Evolutionary conservation across 306 rosid species (phyloP).

Genomic region (Malus domestica): DNA sequence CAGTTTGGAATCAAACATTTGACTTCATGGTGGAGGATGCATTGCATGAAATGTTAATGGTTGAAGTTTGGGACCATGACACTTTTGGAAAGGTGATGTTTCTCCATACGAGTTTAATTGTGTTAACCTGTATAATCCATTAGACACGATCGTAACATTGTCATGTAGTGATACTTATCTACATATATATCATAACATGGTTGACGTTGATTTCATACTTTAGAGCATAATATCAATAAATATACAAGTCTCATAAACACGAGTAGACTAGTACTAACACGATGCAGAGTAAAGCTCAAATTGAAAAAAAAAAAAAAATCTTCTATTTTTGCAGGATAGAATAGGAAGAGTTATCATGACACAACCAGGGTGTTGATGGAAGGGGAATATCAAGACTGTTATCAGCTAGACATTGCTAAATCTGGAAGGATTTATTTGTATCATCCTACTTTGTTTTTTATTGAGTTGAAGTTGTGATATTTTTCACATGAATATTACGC

Average conservation of each 20-base stretch:
- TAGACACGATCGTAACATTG: background rate
- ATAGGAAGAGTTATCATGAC: slow-evolving; percentile 73
- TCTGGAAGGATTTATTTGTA: slow-evolving; percentile 43
- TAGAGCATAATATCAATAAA: too few relatives aligned
- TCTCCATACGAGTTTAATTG: background rate
- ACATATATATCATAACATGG: background rate
- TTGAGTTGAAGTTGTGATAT: background rate
- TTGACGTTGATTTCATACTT: background rate
- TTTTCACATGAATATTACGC: background rate
- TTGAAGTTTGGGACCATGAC: slow-evolving; percentile 92
- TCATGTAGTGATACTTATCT: background rate
- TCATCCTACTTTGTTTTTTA: background rate
- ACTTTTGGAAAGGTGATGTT: slow-evolving; percentile 80
- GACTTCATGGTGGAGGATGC: slow-evolving; percentile 96
- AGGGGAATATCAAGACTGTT: slow-evolving; percentile 60
- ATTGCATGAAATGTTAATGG: slow-evolving; percentile 69
- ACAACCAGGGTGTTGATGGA: slow-evolving; percentile 58
- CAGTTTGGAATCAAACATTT: slow-evolving; percentile 92
- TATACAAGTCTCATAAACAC: too few relatives aligned
- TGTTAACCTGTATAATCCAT: background rate
- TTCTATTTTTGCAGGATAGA: slow-evolving; percentile 45
- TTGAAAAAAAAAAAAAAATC: too few relatives aligned
- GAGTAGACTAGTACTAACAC: too few relatives aligned
- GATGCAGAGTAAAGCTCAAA: too few relatives aligned
- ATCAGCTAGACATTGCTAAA: slow-evolving; percentile 50